These are phyloP conservation scores for Biancaea sappan DNA, from an alignment of 306 rosid species.

Conservation along the genomic window DNA sequence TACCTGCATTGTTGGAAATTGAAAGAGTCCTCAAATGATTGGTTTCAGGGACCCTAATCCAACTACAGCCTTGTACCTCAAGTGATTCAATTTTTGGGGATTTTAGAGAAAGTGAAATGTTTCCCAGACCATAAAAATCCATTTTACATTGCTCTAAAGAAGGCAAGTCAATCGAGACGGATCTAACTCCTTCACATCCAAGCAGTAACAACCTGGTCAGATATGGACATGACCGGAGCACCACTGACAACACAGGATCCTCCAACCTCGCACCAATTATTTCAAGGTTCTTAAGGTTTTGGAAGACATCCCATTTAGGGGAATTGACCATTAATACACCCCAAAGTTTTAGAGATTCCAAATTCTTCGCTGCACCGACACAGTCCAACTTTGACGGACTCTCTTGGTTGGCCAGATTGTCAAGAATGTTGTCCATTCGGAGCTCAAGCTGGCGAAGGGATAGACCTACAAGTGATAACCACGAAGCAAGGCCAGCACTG, in stretches of 20 bases:
- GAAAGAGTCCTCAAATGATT: slow-evolving; percentile 65
- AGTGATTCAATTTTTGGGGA: slow-evolving; percentile 74
- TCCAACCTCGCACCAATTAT: slow-evolving; percentile 82
- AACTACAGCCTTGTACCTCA: slow-evolving; percentile 96
- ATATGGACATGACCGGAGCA: slow-evolving; percentile 67
- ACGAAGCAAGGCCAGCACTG: slow-evolving; percentile 74
- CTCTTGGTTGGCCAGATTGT: slow-evolving; percentile 47
- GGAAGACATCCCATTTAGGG: slow-evolving; percentile 80
- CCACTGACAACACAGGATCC: slow-evolving; percentile 55
- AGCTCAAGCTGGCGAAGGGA: slow-evolving; percentile 78
- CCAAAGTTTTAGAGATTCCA: slow-evolving; percentile 87
- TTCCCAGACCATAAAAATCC: slow-evolving; percentile 82
- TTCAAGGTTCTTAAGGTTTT: slow-evolving; percentile 74
- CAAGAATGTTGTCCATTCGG: slow-evolving; percentile 78
- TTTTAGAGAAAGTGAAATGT: slow-evolving; percentile 64
- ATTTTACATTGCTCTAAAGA: slow-evolving; percentile 75
- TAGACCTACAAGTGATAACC: slow-evolving; percentile 61
- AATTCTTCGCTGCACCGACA: slow-evolving; percentile 57
- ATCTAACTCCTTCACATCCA: slow-evolving; percentile 80
- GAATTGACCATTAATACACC: slow-evolving; percentile 74
- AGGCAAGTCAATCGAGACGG: slow-evolving; percentile 68
- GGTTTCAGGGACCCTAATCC: slow-evolving; percentile 76
- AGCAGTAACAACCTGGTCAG: slow-evolving; percentile 72
- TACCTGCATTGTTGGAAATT: slow-evolving; percentile 82
- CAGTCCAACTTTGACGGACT: slow-evolving; percentile 74